These are phyloP conservation scores for Plasmopara viticola DNA, from an alignment of 352 stramenopile species.

Conservation along the genomic window DNA sequence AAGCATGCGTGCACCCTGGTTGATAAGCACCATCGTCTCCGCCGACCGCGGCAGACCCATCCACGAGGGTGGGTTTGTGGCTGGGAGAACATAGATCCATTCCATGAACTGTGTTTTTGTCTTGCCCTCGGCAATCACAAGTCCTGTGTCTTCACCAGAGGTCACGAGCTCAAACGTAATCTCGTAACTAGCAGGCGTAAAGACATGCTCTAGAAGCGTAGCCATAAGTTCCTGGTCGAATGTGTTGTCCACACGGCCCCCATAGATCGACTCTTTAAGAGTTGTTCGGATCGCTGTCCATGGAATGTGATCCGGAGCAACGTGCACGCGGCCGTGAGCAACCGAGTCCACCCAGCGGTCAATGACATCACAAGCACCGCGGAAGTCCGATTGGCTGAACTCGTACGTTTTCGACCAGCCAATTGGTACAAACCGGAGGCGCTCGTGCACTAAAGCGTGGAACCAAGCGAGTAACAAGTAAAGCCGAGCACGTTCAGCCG, in stretches of 20 bases:
- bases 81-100: slow-evolving; percentile 84
- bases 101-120: slow-evolving; percentile 89
- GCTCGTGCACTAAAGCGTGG: slow-evolving; percentile 97
- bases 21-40: slow-evolving; percentile 86
- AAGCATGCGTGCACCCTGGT: slow-evolving; percentile 65
- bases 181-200: slow-evolving; percentile 94
- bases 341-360: slow-evolving; percentile 94
- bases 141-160: slow-evolving; percentile 24
- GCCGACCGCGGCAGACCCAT: slow-evolving; percentile 89
- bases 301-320: slow-evolving; percentile 96
- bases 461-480: slow-evolving; percentile 98
- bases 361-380: slow-evolving; percentile 95
- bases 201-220: slow-evolving; percentile 89
- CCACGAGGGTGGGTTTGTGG: slow-evolving; percentile 89
- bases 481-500: slow-evolving; percentile 86
- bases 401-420: slow-evolving; percentile 99
- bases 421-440: slow-evolving; percentile 95
- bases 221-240: slow-evolving; percentile 96
- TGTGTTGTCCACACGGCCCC: slow-evolving; percentile 94
- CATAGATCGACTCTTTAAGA: slow-evolving; percentile 96
- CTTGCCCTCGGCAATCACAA: slow-evolving; percentile 86
- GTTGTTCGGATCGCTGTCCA: slow-evolving; percentile 97
- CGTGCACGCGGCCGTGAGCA: slow-evolving; percentile 68
- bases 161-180: slow-evolving; percentile 67
- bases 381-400: slow-evolving; percentile 98